Evolutionary conservation across 2,329 filamentous ascomycete species (phyloP).

Genomic region (Chrysoporthe cubensis): DNA sequence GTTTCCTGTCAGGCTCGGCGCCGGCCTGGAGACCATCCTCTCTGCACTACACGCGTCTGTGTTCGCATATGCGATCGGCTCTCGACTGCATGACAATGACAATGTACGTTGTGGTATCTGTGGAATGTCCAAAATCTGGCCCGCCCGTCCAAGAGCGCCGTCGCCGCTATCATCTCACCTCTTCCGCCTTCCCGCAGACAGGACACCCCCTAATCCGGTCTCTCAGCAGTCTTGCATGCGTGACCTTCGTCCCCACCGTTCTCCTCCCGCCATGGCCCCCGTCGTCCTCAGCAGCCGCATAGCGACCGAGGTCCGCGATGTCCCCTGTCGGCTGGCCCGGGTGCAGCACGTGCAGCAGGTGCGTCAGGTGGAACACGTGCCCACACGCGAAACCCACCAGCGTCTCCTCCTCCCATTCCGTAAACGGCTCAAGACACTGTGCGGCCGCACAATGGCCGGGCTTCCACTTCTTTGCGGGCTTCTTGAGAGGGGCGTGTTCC

Average conservation of each 20-base stretch:
- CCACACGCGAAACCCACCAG: conserved; percentile 81
- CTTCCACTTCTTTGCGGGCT: conserved; percentile 40
- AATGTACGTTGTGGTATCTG: conserved; percentile 12
- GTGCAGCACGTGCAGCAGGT: conserved; percentile 63
- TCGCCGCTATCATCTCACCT: conserved; percentile 29
- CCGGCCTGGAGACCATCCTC: no score
- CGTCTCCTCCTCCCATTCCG: conserved; percentile 68
- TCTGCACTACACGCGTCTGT: background rate
- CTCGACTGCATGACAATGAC: background rate
- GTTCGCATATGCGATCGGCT: no score
- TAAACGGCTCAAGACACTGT: conserved; percentile 59
- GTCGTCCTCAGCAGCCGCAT: conserved; percentile 44
- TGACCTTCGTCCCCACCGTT: conserved; percentile 85
- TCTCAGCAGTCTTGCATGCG: conserved; percentile 76
- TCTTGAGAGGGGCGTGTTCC: conserved; percentile 33
- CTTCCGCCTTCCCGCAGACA: conserved; percentile 50
- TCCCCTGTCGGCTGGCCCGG: conserved; percentile 50
- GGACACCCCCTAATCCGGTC: conserved; percentile 72
- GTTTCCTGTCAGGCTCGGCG: background rate
- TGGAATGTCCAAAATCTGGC: background rate
- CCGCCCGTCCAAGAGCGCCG: background rate
- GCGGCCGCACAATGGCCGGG: conserved; percentile 61
- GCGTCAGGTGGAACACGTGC: conserved; percentile 78
- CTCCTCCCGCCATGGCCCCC: conserved; percentile 50
- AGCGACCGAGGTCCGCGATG: conserved; percentile 42